Percentiles rank a stretch among this genome's conserved stretches.
Conservation (phyloP, 2,329 filamentous ascomycete species). For the Clonostachys byssicola region DNA sequence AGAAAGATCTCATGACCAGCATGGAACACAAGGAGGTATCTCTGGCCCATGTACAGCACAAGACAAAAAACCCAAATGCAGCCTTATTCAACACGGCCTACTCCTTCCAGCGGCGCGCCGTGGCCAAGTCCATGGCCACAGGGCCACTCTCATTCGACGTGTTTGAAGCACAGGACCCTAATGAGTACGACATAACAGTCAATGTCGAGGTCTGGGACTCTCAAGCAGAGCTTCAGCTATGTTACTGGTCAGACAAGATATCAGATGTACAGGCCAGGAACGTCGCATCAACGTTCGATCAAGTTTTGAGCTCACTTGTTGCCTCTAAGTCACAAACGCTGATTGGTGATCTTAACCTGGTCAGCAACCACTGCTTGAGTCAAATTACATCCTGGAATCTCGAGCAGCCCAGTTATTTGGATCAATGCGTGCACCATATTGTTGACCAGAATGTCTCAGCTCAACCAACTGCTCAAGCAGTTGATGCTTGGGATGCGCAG, state of each 20-base stretch:
- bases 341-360: not conserved
- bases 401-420: not conserved
- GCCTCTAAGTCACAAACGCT: not conserved
- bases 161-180: conserved; percentile 2
- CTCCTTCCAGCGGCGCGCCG: not conserved
- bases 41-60: conserved; percentile 4
- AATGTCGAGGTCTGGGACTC: conserved; percentile 14
- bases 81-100: conserved; percentile 8
- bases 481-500: conserved; percentile 13
- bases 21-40: conserved; percentile 1
- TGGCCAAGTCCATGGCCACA: not conserved
- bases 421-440: not conserved
- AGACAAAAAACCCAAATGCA: not conserved
- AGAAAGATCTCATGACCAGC: conserved; percentile 13
- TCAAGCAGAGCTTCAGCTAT: conserved; percentile 8
- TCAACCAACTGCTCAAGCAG: conserved; percentile 6
- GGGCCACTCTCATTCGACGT: conserved; percentile 10
- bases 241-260: conserved; percentile 14
- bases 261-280: conserved; percentile 9
- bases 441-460: not conserved
- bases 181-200: conserved; percentile 12
- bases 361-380: not conserved
- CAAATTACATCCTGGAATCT: not conserved
- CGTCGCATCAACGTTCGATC: conserved; percentile 12
- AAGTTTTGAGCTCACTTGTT: not conserved